Evolutionary conservation across 768 basidiomycete species (phyloP).

Genomic region (Boletellus ananiceps): DNA sequence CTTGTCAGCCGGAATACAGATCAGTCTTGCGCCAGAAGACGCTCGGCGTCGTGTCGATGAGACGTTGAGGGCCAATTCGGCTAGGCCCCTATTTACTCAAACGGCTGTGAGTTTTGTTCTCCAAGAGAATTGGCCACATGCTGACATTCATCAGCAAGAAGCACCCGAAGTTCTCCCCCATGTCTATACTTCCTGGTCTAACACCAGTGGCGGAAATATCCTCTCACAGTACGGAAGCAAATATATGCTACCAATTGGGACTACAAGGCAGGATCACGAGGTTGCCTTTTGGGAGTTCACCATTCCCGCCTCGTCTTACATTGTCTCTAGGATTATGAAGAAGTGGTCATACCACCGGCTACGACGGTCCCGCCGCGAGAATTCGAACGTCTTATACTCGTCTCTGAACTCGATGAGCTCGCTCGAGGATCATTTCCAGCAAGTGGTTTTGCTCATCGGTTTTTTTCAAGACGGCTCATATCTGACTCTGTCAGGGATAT

Average conservation of each 20-base stretch:
- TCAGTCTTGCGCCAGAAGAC: constrained; percentile 39
- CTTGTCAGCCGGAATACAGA: constrained; percentile 6
- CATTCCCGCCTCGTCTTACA: constrained; percentile 5
- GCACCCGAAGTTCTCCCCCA: constrained; percentile 71
- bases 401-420: constrained; percentile 72
- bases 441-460: constrained; percentile 17
- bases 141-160: constrained; percentile 38
- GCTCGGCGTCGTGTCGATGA: constrained; percentile 62
- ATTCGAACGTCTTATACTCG: constrained; percentile 65
- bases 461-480: not conserved
- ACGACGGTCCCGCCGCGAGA: constrained; percentile 66
- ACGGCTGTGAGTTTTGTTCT: constrained; percentile 40
- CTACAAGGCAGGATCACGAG: constrained; percentile 59
- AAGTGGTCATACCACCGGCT: constrained; percentile 86
- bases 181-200: constrained; percentile 72
- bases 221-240: constrained; percentile 72
- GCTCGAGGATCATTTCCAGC: constrained; percentile 84
- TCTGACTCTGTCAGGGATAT: constrained; percentile 59
- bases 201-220: constrained; percentile 51
- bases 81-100: constrained; percentile 60
- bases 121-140: not conserved
- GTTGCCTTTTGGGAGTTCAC: constrained; percentile 36
- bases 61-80: constrained; percentile 53
- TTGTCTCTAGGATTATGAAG: constrained; percentile 70
- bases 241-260: constrained; percentile 81